Evolutionary conservation across 2,329 filamentous ascomycete genomes (phyloP).

Genomic region (Pseudocercospora pini-densiflorae): DNA sequence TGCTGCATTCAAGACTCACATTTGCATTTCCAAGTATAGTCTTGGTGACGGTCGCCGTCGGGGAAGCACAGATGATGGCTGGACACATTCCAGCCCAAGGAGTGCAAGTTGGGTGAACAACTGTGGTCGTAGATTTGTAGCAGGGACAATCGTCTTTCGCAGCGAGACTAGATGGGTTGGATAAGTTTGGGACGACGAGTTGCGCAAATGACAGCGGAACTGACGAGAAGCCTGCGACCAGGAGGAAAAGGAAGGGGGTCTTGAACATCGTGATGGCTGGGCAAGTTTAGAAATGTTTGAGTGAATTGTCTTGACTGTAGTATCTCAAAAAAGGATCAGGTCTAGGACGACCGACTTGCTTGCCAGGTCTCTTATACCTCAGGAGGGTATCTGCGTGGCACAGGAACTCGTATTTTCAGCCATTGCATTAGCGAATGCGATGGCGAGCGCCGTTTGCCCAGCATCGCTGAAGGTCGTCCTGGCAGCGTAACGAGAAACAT

Average conservation of each 20-base stretch:
- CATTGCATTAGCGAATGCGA: conserved; percentile 7
- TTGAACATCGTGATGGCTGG: conserved; percentile 1
- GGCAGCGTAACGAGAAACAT: background rate
- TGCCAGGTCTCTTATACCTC: background rate
- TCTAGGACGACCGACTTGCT: background rate
- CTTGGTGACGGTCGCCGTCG: conserved; percentile 16
- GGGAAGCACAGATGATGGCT: conserved; percentile 15
- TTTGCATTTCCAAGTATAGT: background rate
- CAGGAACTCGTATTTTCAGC: background rate
- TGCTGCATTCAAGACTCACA: background rate
- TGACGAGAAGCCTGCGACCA: background rate
- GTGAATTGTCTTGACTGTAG: background rate
- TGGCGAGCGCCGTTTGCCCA: background rate
- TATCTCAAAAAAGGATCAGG: background rate
- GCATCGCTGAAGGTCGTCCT: background rate
- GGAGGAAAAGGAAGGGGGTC: background rate
- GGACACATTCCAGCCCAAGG: conserved; percentile 17
- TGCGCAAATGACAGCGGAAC: background rate
- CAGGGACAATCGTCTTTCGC: conserved; percentile 11
- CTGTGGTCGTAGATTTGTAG: conserved; percentile 19
- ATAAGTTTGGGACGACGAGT: background rate
- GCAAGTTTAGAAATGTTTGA: background rate
- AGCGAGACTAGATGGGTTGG: background rate
- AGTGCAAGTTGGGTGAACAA: conserved; percentile 16
- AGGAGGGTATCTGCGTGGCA: background rate